These are phyloP conservation scores for Delphinella strobiligena DNA, from an alignment of 2,329 filamentous ascomycete genomes.

Conservation along the genomic window DNA sequence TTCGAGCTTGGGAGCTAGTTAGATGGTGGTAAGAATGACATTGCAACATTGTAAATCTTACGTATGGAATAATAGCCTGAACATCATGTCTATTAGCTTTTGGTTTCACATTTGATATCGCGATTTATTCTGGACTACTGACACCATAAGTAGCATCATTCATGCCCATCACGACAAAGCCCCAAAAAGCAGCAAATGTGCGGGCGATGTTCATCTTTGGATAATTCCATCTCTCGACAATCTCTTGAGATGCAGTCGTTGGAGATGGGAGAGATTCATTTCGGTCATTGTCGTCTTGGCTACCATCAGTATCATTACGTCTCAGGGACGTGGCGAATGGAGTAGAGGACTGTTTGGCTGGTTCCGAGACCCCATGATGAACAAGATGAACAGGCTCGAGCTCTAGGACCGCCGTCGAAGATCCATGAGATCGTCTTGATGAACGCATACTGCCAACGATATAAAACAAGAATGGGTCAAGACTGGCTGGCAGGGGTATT, in stretches of 20 bases:
- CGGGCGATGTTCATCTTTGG: conserved; percentile 47
- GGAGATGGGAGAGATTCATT: conserved; percentile 34
- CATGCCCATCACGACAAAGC: conserved; percentile 54
- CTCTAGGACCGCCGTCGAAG: conserved; percentile 18
- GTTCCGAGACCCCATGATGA: too few relatives aligned
- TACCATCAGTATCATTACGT: conserved; percentile 8
- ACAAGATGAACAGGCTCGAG: conserved; percentile 13
- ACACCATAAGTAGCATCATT: conserved; percentile 57
- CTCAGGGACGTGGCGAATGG: conserved; percentile 13
- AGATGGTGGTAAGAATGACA: neutral
- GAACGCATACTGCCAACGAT: too few relatives aligned
- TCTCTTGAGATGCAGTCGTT: conserved; percentile 27
- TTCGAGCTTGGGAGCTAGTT: conserved; percentile 36
- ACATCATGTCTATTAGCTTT: too few relatives aligned
- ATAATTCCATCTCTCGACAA: conserved; percentile 50
- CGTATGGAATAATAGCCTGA: conserved; percentile 39
- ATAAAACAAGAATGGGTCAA: too few relatives aligned
- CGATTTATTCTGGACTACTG: too few relatives aligned
- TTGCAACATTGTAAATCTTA: conserved; percentile 12
- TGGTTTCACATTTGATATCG: too few relatives aligned
- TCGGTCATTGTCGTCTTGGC: conserved; percentile 11
- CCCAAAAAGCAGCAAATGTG: conserved; percentile 46
- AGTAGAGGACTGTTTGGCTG: conserved; percentile 12
- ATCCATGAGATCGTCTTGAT: too few relatives aligned
- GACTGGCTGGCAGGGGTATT: too few relatives aligned